A percentile compares a stretch with the other conserved stretches of the same genome.
phyloP scores from a whole-genome alignment of 2,329 filamentous ascomycete species.

The Xylariomycetidae sp. region DNA sequence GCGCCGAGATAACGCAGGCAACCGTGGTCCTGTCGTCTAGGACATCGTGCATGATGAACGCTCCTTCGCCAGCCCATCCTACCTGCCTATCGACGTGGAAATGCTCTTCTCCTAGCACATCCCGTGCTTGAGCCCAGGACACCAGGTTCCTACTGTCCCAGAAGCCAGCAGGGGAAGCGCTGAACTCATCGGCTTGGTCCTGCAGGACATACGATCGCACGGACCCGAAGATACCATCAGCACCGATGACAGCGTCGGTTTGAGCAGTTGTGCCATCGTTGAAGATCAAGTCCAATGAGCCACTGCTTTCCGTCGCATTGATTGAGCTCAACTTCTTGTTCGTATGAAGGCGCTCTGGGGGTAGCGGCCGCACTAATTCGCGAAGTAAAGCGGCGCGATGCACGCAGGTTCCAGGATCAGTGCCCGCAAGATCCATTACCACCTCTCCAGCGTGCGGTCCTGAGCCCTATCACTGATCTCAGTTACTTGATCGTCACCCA shows the following conservation, averaged over 20 bases:
- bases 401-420: constrained; percentile 4
- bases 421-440: constrained; percentile 6
- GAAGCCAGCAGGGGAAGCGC: constrained; percentile 8
- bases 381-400: constrained; percentile 11
- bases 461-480: constrained; percentile 15
- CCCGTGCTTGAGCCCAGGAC: constrained; percentile 1
- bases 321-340: constrained; percentile 7
- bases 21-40: constrained; percentile 14
- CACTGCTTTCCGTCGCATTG: neutral
- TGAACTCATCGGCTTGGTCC: neutral
- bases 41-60: constrained; percentile 13
- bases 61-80: constrained; percentile 10
- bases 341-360: constrained; percentile 5
- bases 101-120: neutral
- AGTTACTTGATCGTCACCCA: too few relatives aligned
- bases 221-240: constrained; percentile 13
- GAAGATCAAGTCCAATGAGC: constrained; percentile 3
- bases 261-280: constrained; percentile 1
- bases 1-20: constrained; percentile 13
- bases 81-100: neutral
- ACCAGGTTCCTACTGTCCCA: constrained; percentile 7
- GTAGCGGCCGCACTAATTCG: constrained; percentile 5
- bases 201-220: constrained; percentile 11
- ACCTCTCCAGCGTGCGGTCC: constrained; percentile 11
- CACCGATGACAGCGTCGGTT: constrained; percentile 15